Evolutionary conservation across 2,329 filamentous ascomycete species (phyloP).

Genomic region (Aspergillus ochraceoroseus): DNA sequence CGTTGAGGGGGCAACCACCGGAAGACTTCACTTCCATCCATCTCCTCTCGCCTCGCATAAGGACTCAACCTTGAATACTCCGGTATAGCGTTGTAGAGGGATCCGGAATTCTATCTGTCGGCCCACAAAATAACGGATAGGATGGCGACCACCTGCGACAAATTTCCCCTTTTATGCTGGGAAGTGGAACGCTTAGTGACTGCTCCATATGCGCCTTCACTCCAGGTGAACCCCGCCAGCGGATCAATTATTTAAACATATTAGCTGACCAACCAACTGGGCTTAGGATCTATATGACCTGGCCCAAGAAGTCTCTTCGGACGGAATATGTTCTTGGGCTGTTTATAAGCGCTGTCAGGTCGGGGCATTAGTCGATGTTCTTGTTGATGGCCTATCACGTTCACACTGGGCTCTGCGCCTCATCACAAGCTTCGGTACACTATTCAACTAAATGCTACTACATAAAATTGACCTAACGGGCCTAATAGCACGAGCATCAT

Average conservation of each 20-base stretch:
- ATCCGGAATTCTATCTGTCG: not conserved
- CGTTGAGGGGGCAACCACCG: conserved; percentile 23
- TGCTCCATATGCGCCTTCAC: conserved; percentile 48
- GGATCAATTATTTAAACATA: conserved; percentile 1
- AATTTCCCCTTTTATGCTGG: conserved; percentile 26
- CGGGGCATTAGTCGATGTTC: conserved; percentile 40
- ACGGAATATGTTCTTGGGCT: conserved; percentile 45
- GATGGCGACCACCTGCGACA: conserved; percentile 26
- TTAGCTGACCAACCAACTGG: conserved; percentile 9
- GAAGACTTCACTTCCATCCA: conserved; percentile 13
- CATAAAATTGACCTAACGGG: conserved; percentile 14
- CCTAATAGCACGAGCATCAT: conserved; percentile 24
- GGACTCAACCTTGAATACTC: conserved; percentile 2
- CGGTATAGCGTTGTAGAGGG: not conserved
- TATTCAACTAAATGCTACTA: conserved; percentile 14
- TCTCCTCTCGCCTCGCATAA: conserved; percentile 1
- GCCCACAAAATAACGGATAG: not conserved
- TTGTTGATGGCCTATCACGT: conserved; percentile 49
- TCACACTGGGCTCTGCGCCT: conserved; percentile 51
- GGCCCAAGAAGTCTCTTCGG: conserved; percentile 27
- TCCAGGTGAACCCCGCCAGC: conserved; percentile 42
- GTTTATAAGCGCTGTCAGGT: conserved; percentile 49
- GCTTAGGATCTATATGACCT: conserved; percentile 32
- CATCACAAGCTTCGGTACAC: conserved; percentile 49
- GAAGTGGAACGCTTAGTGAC: conserved; percentile 48